These are phyloP conservation scores for Helianthus tuberosus DNA, from an alignment of 129 eudicot genomes.

Conservation along the genomic window DNA sequence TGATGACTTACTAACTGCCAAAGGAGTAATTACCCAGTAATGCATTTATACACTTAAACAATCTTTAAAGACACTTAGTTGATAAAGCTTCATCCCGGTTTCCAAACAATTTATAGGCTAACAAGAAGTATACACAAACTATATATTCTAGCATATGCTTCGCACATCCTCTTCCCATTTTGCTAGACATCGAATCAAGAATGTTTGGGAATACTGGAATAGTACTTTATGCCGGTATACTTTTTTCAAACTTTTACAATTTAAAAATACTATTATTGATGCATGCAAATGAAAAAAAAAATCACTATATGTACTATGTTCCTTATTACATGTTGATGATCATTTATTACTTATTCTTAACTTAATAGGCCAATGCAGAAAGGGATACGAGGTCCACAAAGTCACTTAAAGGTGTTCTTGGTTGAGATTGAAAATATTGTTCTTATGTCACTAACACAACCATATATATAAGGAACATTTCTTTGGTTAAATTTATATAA, in stretches of 20 bases:
- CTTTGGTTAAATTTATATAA: no score
- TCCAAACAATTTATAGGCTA: conserved; percentile 7
- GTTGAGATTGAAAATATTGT: neutral
- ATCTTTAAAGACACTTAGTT: neutral
- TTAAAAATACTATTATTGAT: neutral
- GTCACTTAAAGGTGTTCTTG: neutral
- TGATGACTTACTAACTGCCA: neutral
- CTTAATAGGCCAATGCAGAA: no score
- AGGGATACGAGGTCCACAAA: neutral
- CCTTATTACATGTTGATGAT: no score
- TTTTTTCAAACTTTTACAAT: neutral
- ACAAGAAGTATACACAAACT: neutral
- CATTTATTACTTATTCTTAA: no score
- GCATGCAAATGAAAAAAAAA: no score
- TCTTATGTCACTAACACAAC: neutral
- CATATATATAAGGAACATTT: neutral
- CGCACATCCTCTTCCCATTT: neutral
- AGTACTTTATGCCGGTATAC: neutral
- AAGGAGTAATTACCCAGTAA: conserved; percentile 4
- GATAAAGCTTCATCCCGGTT: neutral
- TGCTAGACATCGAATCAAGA: neutral
- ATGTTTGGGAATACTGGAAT: neutral
- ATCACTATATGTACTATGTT: no score
- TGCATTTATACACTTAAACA: conserved; percentile 7
- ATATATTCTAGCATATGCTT: conserved; percentile 19